Conservation (phyloP, 23 red algal species). For the Cyanidioschyzon merolae region DNA sequence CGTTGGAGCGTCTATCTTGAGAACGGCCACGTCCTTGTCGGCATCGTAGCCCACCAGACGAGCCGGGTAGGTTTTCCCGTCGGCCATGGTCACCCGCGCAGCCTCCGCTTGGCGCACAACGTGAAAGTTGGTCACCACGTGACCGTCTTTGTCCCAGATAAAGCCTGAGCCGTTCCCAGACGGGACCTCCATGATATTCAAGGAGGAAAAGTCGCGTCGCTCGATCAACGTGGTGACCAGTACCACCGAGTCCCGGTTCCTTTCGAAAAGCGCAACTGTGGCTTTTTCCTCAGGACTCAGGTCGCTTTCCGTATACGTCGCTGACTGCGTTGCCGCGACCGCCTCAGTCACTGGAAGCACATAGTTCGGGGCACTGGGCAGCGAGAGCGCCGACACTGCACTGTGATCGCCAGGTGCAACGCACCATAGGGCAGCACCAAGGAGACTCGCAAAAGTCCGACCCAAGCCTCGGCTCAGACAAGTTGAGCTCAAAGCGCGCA, state of each 20-base stretch:
- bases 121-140: constrained; percentile 96
- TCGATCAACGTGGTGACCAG: constrained; percentile 63
- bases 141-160: constrained; percentile 75
- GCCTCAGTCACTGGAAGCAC: neutral
- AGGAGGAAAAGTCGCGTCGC: constrained; percentile 33
- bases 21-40: constrained; percentile 89
- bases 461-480: too few species aligned
- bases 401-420: too few species aligned
- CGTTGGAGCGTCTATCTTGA: constrained; percentile 53
- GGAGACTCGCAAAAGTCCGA: too few species aligned
- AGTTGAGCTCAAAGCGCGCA: too few species aligned
- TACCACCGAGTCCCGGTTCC: constrained; percentile 51
- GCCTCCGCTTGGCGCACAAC: constrained; percentile 62
- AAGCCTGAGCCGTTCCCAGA: constrained; percentile 80
- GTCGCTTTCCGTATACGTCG: neutral
- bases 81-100: constrained; percentile 68
- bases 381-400: too few species aligned
- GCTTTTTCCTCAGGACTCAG: constrained; percentile 39
- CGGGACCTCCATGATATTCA: constrained; percentile 62
- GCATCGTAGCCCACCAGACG: constrained; percentile 75
- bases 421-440: too few species aligned
- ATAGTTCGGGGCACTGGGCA: too few species aligned
- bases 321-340: neutral
- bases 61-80: constrained; percentile 59
- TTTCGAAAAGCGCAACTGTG: constrained; percentile 64